A percentile compares a stretch with the other conserved stretches of the same genome.
phyloP scores from a whole-genome alignment of 768 basidiomycete species.

The Mycena venus region DNA sequence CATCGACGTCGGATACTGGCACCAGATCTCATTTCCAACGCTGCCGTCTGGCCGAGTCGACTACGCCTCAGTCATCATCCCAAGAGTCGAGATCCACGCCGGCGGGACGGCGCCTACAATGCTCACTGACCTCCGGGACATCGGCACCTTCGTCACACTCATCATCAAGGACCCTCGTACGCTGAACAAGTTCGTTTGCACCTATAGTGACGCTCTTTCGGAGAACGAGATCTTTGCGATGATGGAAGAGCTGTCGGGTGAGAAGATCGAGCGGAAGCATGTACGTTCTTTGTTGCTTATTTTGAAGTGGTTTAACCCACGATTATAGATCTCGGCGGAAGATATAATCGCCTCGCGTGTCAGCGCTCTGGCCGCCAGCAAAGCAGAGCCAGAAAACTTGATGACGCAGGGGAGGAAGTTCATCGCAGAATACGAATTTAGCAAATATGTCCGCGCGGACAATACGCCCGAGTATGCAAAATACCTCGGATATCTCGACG shows the following conservation, averaged over 20 bases:
- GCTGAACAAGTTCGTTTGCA: conserved; percentile 43
- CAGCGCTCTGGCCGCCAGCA: neutral
- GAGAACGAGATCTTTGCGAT: conserved; percentile 38
- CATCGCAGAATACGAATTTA: conserved; percentile 34
- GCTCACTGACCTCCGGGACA: conserved; percentile 39
- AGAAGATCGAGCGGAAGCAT: conserved; percentile 29
- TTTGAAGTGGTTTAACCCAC: neutral
- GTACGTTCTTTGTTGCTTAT: neutral
- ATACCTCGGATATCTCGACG: conserved; percentile 43
- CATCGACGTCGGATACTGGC: conserved; percentile 14
- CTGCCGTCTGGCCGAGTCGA: neutral
- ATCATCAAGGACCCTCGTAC: conserved; percentile 48
- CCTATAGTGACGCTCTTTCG: conserved; percentile 43
- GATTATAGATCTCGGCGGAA: conserved; percentile 4
- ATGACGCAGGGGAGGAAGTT: no score
- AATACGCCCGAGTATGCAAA: conserved; percentile 41
- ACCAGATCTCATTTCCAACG: neutral
- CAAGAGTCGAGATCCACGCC: conserved; percentile 31
- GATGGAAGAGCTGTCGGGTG: conserved; percentile 38
- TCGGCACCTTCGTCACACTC: conserved; percentile 44
- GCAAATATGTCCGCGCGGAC: conserved; percentile 44
- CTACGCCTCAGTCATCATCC: neutral
- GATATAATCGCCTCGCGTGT: conserved; percentile 9
- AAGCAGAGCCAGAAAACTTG: neutral
- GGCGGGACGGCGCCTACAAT: conserved; percentile 34